Evolutionary conservation across 805 yeast species (phyloP).

Genomic region (Isabelozyma rhagii): DNA sequence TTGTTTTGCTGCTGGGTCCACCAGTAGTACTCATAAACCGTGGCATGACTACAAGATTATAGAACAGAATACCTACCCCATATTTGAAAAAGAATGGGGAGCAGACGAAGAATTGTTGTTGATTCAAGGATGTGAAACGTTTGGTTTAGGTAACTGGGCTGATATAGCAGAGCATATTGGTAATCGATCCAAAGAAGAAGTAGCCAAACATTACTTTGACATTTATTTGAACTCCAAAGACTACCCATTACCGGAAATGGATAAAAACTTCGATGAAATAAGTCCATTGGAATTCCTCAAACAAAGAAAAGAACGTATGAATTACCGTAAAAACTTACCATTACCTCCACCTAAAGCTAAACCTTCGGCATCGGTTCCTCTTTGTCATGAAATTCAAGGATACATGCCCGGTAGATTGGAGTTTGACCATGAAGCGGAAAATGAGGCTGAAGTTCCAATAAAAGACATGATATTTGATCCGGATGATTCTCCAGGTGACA

Average conservation of each 20-base stretch:
- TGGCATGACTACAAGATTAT: slow-evolving; percentile 89
- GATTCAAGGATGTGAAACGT: slow-evolving; percentile 87
- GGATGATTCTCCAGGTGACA: slow-evolving; percentile 80
- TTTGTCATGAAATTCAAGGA: slow-evolving; percentile 96
- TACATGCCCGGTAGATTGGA: slow-evolving; percentile 98
- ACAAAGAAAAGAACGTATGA: slow-evolving; percentile 66
- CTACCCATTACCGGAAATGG: slow-evolving; percentile 89
- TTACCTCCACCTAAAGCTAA: slow-evolving; percentile 81
- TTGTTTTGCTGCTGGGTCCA: slow-evolving; percentile 83
- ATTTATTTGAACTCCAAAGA: slow-evolving; percentile 64
- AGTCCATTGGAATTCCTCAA: slow-evolving; percentile 68
- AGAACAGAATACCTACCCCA: slow-evolving; percentile 94
- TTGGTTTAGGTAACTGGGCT: slow-evolving; percentile 96
- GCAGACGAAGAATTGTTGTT: slow-evolving; percentile 93
- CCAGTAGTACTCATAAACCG: slow-evolving; percentile 85
- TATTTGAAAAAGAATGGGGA: slow-evolving; percentile 90
- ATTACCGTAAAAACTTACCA: slow-evolving; percentile 66
- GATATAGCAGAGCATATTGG: slow-evolving; percentile 97
- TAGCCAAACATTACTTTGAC: slow-evolving; percentile 73
- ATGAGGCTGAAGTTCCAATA: slow-evolving; percentile 91
- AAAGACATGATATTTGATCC: slow-evolving; percentile 96
- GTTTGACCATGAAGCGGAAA: slow-evolving; percentile 94
- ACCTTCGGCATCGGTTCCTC: slow-evolving; percentile 88
- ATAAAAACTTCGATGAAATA: slow-evolving; percentile 58
- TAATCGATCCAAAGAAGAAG: slow-evolving; percentile 87